phyloP scores from a whole-genome alignment of 2,329 filamentous ascomycete species.

The Paracoccidioides lutzii region DNA sequence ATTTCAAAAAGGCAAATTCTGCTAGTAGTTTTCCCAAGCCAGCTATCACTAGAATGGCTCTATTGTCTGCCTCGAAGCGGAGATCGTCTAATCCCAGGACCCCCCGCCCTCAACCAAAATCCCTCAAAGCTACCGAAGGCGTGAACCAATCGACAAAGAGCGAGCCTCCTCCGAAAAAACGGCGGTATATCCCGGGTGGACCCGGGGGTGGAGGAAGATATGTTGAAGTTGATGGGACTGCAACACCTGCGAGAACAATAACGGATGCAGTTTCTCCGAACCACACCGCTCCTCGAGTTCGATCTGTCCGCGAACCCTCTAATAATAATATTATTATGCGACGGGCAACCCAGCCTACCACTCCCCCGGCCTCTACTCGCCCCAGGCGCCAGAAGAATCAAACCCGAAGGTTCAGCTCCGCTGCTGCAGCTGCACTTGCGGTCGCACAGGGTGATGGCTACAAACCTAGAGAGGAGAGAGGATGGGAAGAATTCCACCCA shows the following conservation, averaged over 20 bases:
- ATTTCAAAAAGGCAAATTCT: neutral
- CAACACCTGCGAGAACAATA: slow-evolving; percentile 40
- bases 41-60: slow-evolving; percentile 19
- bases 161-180: slow-evolving; percentile 56
- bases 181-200: slow-evolving; percentile 73
- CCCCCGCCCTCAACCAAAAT: slow-evolving; percentile 15
- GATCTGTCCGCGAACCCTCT: slow-evolving; percentile 40
- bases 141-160: slow-evolving; percentile 21
- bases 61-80: slow-evolving; percentile 15
- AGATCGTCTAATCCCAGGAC: slow-evolving; percentile 18
- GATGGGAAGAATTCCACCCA: slow-evolving; percentile 96
- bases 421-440: slow-evolving; percentile 71
- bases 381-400: slow-evolving; percentile 31
- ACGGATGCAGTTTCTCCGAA: slow-evolving; percentile 38
- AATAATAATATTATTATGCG: slow-evolving; percentile 26
- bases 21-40: neutral
- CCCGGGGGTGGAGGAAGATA: slow-evolving; percentile 77
- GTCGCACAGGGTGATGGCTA: slow-evolving; percentile 90
- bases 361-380: slow-evolving; percentile 27
- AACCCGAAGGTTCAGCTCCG: slow-evolving; percentile 59
- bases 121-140: slow-evolving; percentile 20
- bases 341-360: slow-evolving; percentile 8
- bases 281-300: slow-evolving; percentile 38
- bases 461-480: slow-evolving; percentile 89
- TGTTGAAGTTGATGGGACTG: slow-evolving; percentile 56